phyloP scores from a whole-genome alignment of 2,329 filamentous ascomycete genomes.

The Stagonosporopsis cucurbitacearum region DNA sequence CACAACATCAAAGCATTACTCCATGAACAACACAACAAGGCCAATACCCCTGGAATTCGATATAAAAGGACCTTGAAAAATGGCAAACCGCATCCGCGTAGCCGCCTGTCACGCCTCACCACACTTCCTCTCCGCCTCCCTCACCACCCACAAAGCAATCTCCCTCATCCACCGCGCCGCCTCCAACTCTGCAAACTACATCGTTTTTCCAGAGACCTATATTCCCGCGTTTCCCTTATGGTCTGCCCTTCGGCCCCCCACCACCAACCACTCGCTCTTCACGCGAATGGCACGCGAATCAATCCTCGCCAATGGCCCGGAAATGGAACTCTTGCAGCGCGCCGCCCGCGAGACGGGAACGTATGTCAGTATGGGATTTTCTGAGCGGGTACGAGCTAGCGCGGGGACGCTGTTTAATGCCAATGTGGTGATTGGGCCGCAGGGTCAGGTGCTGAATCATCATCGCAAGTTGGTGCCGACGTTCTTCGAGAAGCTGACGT shows the following conservation, averaged over 20 bases:
- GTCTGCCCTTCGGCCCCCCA: constrained; percentile 56
- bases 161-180: constrained; percentile 55
- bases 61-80: background rate
- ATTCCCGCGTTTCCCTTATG: constrained; percentile 63
- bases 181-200: constrained; percentile 54
- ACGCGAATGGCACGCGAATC: constrained; percentile 54
- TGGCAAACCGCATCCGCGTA: constrained; percentile 27
- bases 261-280: constrained; percentile 60
- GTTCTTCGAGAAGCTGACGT: constrained; percentile 64
- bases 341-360: constrained; percentile 48
- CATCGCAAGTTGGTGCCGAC: constrained; percentile 63
- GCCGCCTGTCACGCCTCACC: constrained; percentile 47
- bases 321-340: constrained; percentile 45
- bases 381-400: constrained; percentile 55
- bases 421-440: constrained; percentile 55
- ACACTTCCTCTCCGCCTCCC: constrained; percentile 55
- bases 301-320: constrained; percentile 55
- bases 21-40: background rate
- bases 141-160: constrained; percentile 58
- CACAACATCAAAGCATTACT: background rate
- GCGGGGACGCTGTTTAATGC: constrained; percentile 60
- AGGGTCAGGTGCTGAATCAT: constrained; percentile 58
- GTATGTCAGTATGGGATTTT: constrained; percentile 59
- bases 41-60: background rate
- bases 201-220: constrained; percentile 62